Evolutionary conservation across 148 eudicot genomes (phyloP), one percentile per base, ranked within the genome.

Genomic region (Camellia sinensis): DNA sequence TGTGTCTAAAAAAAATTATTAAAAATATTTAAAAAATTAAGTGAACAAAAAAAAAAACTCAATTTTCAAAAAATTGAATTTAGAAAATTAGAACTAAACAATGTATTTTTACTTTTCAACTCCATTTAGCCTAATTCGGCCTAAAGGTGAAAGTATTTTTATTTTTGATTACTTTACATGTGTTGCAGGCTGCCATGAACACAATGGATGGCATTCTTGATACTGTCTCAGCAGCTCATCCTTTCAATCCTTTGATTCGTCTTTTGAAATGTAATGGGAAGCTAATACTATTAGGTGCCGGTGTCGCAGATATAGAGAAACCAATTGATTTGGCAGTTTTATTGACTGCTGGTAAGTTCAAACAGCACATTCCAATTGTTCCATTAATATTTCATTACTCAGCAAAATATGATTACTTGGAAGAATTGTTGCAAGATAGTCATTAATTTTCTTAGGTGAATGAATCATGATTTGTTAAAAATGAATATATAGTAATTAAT

Each of bases 121-220:
- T 0, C 29, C 29, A 29, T 29, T 29, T 29, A 29, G 29, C 29
- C 29, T 29, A 29, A 29, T 29, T 29, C 1, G 29, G 29, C 29
- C 29, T 56, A 10, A 6, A 56, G 0, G 3, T 56, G 13, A 6
- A 8, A 3, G 2, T 13, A 64, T 7, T 0, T 64, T 64, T 4
- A 64, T 19, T 22, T 2, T 14, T 73, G 46, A 37, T n/a, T 73
- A 40, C 50, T 43, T 45, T 5, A 21, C 4, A 13, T 59, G 15
- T 15, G 2, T 3, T 45, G n/a, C 6, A 76, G 79, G 69, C 79
- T 76, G 69, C 79, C 7, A 50, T 48, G 19, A 57, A 70, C 57
- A 76, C 79, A 0, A 11, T 64, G 72, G 80, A 66, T 77, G 72
- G 80, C 61, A 77, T 77, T 66, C 29, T 77, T 13, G 80, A 77